These are phyloP conservation scores for Cadophora luteo-olivacea DNA, from an alignment of 2,329 filamentous ascomycete genomes.

Conservation along the genomic window DNA sequence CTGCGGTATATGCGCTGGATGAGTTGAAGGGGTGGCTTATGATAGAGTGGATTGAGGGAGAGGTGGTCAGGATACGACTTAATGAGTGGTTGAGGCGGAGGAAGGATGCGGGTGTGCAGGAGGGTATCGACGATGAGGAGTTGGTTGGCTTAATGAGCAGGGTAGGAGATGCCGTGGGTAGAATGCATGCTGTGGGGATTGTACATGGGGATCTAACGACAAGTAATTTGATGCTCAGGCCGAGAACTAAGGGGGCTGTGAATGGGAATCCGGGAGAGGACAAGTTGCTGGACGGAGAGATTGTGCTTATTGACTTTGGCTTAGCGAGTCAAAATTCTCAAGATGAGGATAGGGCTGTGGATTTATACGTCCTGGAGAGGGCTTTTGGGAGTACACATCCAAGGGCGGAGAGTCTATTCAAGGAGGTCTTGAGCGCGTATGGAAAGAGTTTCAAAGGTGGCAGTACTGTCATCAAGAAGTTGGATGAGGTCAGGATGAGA, in stretches of 20 bases:
- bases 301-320: constrained; percentile 94
- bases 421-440: constrained; percentile 77
- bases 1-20: constrained; percentile 76
- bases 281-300: constrained; percentile 67
- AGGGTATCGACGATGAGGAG: constrained; percentile 53
- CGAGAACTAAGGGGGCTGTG: constrained; percentile 26
- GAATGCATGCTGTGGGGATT: constrained; percentile 82
- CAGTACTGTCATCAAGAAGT: constrained; percentile 73
- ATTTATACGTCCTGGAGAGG: constrained; percentile 93
- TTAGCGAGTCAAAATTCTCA: constrained; percentile 80
- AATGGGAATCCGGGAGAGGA: constrained; percentile 34
- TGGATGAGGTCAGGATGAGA: constrained; percentile 92
- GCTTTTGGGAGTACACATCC: constrained; percentile 97
- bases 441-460: constrained; percentile 77
- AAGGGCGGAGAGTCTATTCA: constrained; percentile 77
- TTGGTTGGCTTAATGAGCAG: constrained; percentile 69
- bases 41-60: constrained; percentile 84
- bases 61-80: constrained; percentile 71
- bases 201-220: constrained; percentile 97
- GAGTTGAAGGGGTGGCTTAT: constrained; percentile 73
- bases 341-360: constrained; percentile 94
- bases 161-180: constrained; percentile 75
- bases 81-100: constrained; percentile 67
- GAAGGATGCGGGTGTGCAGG: constrained; percentile 41
- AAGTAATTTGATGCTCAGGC: constrained; percentile 88